Percentiles rank a stretch among this genome's conserved stretches.
phyloP scores from a whole-genome alignment of 371 early-diverging fungal species.

The Fennellomyces sp. region DNA sequence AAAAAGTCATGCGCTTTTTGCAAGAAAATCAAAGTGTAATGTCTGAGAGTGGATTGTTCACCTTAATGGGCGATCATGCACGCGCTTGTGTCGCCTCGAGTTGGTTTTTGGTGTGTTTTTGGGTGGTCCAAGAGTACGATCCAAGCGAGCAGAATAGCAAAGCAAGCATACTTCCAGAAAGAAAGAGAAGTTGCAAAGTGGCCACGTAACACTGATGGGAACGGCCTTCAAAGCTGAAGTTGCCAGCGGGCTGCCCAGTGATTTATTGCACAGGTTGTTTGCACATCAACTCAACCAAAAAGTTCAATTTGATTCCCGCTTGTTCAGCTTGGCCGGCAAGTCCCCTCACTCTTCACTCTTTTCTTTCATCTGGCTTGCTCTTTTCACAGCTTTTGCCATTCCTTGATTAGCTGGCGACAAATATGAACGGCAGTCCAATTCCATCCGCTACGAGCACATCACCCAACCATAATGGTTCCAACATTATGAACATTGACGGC shows the following conservation, averaged over 20 bases:
- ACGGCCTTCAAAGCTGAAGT: no score
- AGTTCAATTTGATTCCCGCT: neutral
- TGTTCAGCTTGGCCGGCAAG: neutral
- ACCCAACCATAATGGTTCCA: slow-evolving; percentile 17
- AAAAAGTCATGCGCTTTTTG: neutral
- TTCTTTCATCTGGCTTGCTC: neutral
- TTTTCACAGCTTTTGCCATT: neutral
- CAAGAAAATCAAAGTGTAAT: no score
- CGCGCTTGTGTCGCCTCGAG: slow-evolving; percentile 1
- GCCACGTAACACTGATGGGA: no score
- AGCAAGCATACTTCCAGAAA: no score
- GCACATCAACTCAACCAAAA: no score
- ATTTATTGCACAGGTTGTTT: no score
- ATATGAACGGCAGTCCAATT: slow-evolving; percentile 33
- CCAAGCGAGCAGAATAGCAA: no score
- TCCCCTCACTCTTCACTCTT: neutral
- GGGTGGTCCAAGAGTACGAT: neutral
- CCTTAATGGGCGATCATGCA: slow-evolving; percentile 9
- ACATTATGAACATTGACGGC: slow-evolving; percentile 19
- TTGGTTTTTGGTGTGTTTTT: no score
- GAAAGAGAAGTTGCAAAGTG: no score
- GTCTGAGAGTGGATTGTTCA: neutral
- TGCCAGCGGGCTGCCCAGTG: no score
- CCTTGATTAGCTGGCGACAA: neutral
- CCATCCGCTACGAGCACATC: slow-evolving; percentile 25